These are phyloP conservation scores for Amylocystis lapponica DNA, from an alignment of 768 basidiomycete species.

Conservation along the genomic window DNA sequence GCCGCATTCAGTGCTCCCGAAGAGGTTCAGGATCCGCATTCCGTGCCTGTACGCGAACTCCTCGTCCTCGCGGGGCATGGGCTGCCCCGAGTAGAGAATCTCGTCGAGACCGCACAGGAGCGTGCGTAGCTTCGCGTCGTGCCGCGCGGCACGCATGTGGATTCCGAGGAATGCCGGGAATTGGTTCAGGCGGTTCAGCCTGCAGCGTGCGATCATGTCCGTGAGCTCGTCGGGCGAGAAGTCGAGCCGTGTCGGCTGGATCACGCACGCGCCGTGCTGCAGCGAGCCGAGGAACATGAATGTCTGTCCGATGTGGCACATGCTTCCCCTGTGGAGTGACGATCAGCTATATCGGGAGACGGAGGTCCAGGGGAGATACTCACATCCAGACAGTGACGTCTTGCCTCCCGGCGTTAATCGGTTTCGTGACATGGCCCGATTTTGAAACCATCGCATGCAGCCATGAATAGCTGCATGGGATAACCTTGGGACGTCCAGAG, in stretches of 20 bases:
- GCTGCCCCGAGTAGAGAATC: constrained; percentile 56
- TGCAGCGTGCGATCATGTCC: constrained; percentile 58
- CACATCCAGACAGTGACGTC: constrained; percentile 68
- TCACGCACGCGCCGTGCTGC: constrained; percentile 62
- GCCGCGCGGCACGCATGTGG: constrained; percentile 52
- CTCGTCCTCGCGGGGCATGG: constrained; percentile 59
- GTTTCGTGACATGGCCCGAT: constrained; percentile 43
- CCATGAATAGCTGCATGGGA: constrained; percentile 62
- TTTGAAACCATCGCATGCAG: constrained; percentile 50
- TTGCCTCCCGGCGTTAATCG: constrained; percentile 43
- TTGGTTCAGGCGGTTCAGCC: constrained; percentile 64
- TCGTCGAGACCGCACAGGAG: constrained; percentile 51
- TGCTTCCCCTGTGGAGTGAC: constrained; percentile 52
- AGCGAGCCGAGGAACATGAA: constrained; percentile 68
- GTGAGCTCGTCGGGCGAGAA: constrained; percentile 61
- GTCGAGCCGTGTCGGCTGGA: constrained; percentile 55
- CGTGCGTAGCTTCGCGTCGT: constrained; percentile 52
- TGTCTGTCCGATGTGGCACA: constrained; percentile 70
- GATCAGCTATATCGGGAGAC: constrained; percentile 18
- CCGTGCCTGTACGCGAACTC: constrained; percentile 58
- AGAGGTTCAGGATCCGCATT: constrained; percentile 53
- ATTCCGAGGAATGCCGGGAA: constrained; percentile 59
- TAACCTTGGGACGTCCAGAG: constrained; percentile 70
- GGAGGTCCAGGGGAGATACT: constrained; percentile 23
- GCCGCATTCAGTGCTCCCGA: constrained; percentile 71